Base-by-base conservation (phyloP, 2,329 filamentous ascomycete species). In the Colletotrichum sp. region DNA sequence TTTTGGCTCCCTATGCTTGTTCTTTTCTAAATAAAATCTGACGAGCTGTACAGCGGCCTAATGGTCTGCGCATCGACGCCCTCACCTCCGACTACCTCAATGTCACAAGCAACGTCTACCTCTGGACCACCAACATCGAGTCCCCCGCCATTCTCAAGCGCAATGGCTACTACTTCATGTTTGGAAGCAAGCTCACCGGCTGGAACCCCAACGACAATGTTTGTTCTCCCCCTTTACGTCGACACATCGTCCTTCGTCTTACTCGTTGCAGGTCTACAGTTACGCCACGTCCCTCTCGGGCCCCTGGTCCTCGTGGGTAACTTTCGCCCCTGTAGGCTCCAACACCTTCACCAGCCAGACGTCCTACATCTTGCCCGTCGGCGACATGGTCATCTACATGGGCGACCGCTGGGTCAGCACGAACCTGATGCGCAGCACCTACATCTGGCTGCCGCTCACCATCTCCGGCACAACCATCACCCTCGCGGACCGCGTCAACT, bases 191-290 rank as follows among this genome's bases (percentile, higher is more conserved):
- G 64, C 81, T 91, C 21, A 90, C 88, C 2, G 89, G 89, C 5
- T 92, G 90, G 90, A 85, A 89, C 75, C 85, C 92, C 9, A 93
- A 93, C 78, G 92, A 94, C 81, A 94, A 94, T 79, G 87, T 89
- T 67, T 8, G 55, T 72, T 49, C 21, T 24, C 12, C 12, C 12
- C 8, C 13, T 8, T 24, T n/a, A 9, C 6, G 16, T 18, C 8
- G 16, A 36, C 36, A 12, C 16, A 12, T 36, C 24, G 18, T 60
- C 13, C 8, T 52, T n/a, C 21, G 9, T 44, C 55, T 74, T 3
- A 76, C 49, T 5, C 24, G 12, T n/a, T 24, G 15, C 3, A 85
- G 81, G 78, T 87, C 57, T 93, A 93, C 82, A 88, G 87, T 79
- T 92, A 91, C 5, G 87, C 92, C 1, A 90, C 88, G 4, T 90